phyloP scores from a whole-genome alignment of 192 early-diverging fungal genomes.

The Backusella parvicylindrica region DNA sequence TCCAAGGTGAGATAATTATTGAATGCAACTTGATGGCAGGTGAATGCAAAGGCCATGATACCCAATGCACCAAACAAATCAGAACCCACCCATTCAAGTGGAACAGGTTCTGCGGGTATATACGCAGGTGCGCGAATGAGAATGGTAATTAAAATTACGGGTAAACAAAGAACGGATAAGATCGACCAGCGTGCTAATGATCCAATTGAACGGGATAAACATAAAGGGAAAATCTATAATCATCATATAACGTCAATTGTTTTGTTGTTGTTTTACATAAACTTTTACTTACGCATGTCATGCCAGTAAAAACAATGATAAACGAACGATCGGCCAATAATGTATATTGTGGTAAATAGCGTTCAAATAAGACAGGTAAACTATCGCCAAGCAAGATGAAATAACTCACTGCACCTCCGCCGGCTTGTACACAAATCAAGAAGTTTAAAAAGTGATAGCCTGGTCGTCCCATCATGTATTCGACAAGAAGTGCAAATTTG shows the following conservation, averaged over 20 bases:
- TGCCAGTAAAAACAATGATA: conserved; percentile 31
- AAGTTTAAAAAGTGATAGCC: conserved; percentile 56
- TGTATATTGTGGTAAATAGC: conserved; percentile 29
- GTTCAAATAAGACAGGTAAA: conserved; percentile 36
- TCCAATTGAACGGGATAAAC: conserved; percentile 60
- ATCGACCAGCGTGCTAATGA: conserved; percentile 56
- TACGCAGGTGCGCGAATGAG: conserved; percentile 55
- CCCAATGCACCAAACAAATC: conserved; percentile 60
- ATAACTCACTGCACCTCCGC: conserved; percentile 61
- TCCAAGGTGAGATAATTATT: conserved; percentile 54
- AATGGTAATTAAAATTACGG: conserved; percentile 58
- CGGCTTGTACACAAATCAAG: conserved; percentile 54
- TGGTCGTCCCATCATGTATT: conserved; percentile 46
- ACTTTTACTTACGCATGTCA: conserved; percentile 15
- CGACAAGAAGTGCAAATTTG: conserved; percentile 52
- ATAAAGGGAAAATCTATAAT: conserved; percentile 53
- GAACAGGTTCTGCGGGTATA: conserved; percentile 39
- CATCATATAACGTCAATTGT: not conserved
- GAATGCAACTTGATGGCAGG: conserved; percentile 61
- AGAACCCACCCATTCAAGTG: conserved; percentile 48
- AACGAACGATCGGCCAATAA: conserved; percentile 28
- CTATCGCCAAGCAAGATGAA: conserved; percentile 52
- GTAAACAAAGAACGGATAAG: conserved; percentile 55
- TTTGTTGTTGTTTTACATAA: not conserved
- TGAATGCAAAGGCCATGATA: conserved; percentile 70